Conservation (phyloP, 2,329 filamentous ascomycete species). For the Pseudogymnoascus sp. region DNA sequence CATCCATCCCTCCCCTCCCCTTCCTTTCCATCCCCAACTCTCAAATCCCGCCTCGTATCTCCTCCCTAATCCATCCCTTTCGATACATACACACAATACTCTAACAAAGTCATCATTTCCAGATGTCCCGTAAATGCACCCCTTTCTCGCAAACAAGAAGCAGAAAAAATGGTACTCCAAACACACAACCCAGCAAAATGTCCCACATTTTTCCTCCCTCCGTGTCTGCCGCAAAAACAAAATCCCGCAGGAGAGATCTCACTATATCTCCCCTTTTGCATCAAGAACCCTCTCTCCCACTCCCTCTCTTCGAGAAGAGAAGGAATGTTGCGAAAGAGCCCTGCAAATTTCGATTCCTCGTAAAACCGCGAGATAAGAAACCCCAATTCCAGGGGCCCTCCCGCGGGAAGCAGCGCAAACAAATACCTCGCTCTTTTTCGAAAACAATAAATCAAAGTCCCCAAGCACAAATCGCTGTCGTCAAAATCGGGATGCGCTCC, state of each 20-base stretch:
- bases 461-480: slow-evolving; percentile 5
- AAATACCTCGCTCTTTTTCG: not conserved
- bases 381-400: slow-evolving; percentile 1
- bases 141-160: not conserved
- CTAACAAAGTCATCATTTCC: slow-evolving; percentile 6
- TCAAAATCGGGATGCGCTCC: not conserved
- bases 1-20: not conserved
- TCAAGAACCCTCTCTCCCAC: not conserved
- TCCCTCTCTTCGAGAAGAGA: not conserved
- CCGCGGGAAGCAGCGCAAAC: not conserved
- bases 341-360: not conserved
- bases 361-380: not conserved
- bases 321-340: not conserved
- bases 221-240: not conserved
- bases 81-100: slow-evolving; percentile 1
- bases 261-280: not conserved
- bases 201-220: not conserved
- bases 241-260: not conserved
- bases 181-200: slow-evolving; percentile 5
- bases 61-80: not conserved
- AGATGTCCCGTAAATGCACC: slow-evolving; percentile 3
- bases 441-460: not conserved
- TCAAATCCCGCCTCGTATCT: not conserved
- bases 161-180: not conserved
- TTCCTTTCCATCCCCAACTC: not conserved